Base-by-base conservation (phyloP, 192 early-diverging fungal genomes). In the Diversispora epigaea region DNA sequence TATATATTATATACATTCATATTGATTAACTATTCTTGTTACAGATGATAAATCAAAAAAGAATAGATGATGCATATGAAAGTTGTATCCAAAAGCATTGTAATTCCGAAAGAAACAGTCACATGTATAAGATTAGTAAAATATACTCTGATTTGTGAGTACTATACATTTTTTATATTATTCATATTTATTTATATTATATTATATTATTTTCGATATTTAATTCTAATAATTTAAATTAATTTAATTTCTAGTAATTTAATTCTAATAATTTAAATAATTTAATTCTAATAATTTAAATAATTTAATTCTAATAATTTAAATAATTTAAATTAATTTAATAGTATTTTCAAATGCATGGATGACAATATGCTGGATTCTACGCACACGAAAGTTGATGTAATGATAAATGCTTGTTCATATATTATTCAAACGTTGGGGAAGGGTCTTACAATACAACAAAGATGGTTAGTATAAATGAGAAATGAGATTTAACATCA, bases 351-450 rank as follows among this genome's bases (percentile, higher is more conserved):
- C 46, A 69, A 47, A 76, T 40, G 74, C 47, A 76, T 40, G 52
- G 43, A 67, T 44, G 74, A 41, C 25, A 58, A 76, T 67, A 76
- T 76, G 4, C 21, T 76, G 75, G 75, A 76, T 68, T 68, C 15
- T 62, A 41, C 41, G 45, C 40, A 66, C 41, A 76, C 75, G 57
- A 66, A 76, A 43, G 40, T 76, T 61, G 75, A 76, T 69, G 66
- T 69, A 19, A 69, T 76, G 11, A 43, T 76, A 40, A 76, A 76
- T 11, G 43, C 66, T n/a, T 76, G 44, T 69, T 22, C 39, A 19
- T 76, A 76, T 76, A 76, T 76, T 46, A 66, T 76, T 61, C 66
- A 76, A 68, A 40, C 12, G n/a, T 41, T 76, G 65, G 68, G 46
- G 14, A 41, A 45, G 14, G 65, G 52, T 75, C 43, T 66, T 66